Evolutionary conservation across 192 early-diverging fungal genomes (phyloP), one percentile per base, ranked within the genome.

Genomic region (Chytriomyces sp.): DNA sequence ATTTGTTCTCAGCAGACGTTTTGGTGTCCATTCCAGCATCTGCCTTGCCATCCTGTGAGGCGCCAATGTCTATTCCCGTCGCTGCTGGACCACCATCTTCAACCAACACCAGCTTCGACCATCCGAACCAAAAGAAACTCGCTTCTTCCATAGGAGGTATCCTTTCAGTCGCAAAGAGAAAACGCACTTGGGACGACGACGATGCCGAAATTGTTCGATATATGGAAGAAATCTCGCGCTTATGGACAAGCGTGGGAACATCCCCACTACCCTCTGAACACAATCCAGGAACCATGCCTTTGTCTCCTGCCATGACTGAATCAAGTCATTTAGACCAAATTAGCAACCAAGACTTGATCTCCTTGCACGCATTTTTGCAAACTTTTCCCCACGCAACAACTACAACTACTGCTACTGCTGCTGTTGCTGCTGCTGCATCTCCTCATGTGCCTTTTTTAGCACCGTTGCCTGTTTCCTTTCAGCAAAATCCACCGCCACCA

Each of bases 311-410:
- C 1, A n/a, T 60, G 57, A 60, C 20, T 13, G 20, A 20, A 28
- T 26, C 24, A 64, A 28, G 16, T 43, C 20, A 64, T 3, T 64
- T 23, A 64, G 24, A 64, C 20, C 13, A 13, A 11, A 20, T 68
- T 20, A 18, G 9, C 9, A 75, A 66, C 46, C 62, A 64, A 43
- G 73, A 75, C 24, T 66, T 75, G 47, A 23, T 66, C 16, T 65
- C 62, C 20, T 28, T 66, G 8, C 63, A 75, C 28, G 73, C 64
- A 16, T 75, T 75, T 65, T n/a, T 75, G 7, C 64, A 75, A 45
- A 66, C 50, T 44, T 6, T 75, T 4, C 26, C 61, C 23, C 20
- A 13, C 6, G n/a, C 73, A 6, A 35, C 66, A 46, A 46, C 18
- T 18, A n/a, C 47, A 24, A 18, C 24, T 45, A 48, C 67, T 46